Conservation (phyloP, 2,329 filamentous ascomycete species). For the Cryphonectria nitschkei region DNA sequence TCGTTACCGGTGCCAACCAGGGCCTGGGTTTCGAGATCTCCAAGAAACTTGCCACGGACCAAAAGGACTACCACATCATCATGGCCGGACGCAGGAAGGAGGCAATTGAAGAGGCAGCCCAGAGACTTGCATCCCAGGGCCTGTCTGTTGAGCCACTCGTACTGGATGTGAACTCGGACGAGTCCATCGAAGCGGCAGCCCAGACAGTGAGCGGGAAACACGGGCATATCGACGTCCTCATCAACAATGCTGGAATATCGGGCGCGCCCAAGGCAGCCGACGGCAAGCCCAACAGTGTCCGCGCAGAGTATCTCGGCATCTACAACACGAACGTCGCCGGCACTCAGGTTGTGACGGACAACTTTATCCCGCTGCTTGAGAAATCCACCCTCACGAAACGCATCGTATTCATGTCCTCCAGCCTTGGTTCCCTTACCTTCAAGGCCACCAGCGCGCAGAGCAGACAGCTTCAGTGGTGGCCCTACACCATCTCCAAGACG, state of each 20-base stretch:
- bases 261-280: slow-evolving; percentile 16
- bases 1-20: slow-evolving; percentile 47
- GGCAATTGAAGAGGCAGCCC: slow-evolving; percentile 41
- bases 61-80: slow-evolving; percentile 44
- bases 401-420: slow-evolving; percentile 35
- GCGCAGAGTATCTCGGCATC: slow-evolving; percentile 33
- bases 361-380: slow-evolving; percentile 40
- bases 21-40: slow-evolving; percentile 48
- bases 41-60: slow-evolving; percentile 43
- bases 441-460: slow-evolving; percentile 10
- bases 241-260: slow-evolving; percentile 39
- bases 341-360: slow-evolving; percentile 36
- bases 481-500: slow-evolving; percentile 36
- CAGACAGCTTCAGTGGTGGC: slow-evolving; percentile 10
- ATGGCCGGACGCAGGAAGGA: slow-evolving; percentile 42
- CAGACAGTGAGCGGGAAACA: slow-evolving; percentile 34
- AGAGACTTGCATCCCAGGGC: slow-evolving; percentile 35
- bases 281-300: slow-evolving; percentile 20
- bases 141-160: slow-evolving; percentile 42
- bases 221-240: slow-evolving; percentile 40
- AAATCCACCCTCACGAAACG: slow-evolving; percentile 34
- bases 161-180: slow-evolving; percentile 48
- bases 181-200: slow-evolving; percentile 44
- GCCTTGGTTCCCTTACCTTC: slow-evolving; percentile 29
- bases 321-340: slow-evolving; percentile 40